Evolutionary conservation across 2,329 filamentous ascomycete genomes (phyloP).

Genomic region (Pseudopyrenochaeta lycopersici): DNA sequence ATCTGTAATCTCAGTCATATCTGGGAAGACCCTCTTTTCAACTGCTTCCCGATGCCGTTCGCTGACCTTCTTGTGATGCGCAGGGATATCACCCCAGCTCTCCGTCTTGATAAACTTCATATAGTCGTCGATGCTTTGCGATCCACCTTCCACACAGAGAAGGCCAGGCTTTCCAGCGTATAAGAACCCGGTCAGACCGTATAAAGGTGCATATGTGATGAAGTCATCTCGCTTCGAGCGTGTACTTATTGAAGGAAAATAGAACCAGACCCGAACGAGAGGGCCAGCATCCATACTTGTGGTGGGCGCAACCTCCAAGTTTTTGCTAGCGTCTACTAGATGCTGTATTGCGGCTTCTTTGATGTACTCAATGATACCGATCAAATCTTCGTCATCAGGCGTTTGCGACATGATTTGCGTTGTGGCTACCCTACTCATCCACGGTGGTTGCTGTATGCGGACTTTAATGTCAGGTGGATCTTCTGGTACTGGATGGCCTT

Average conservation of each 20-base stretch:
- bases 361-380: constrained; percentile 32
- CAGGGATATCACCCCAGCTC: constrained; percentile 69
- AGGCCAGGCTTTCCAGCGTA: constrained; percentile 68
- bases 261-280: constrained; percentile 68
- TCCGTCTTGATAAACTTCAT: constrained; percentile 72
- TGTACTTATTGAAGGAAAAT: constrained; percentile 69
- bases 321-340: constrained; percentile 1
- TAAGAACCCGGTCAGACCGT: constrained; percentile 66
- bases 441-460: constrained; percentile 32
- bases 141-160: constrained; percentile 61
- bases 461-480: constrained; percentile 32
- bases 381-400: constrained; percentile 23
- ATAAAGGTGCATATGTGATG: constrained; percentile 61
- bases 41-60: constrained; percentile 60
- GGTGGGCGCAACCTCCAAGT: background rate
- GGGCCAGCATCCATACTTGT: constrained; percentile 1
- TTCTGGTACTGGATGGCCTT: constrained; percentile 7
- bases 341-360: constrained; percentile 23
- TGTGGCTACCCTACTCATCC: constrained; percentile 33
- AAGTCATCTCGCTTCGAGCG: constrained; percentile 67
- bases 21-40: constrained; percentile 56
- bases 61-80: constrained; percentile 70
- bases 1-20: constrained; percentile 68
- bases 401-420: constrained; percentile 18
- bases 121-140: constrained; percentile 62